Evolutionary conservation across 441 rosid species (phyloP).

Genomic region (Pelargonium australe): DNA sequence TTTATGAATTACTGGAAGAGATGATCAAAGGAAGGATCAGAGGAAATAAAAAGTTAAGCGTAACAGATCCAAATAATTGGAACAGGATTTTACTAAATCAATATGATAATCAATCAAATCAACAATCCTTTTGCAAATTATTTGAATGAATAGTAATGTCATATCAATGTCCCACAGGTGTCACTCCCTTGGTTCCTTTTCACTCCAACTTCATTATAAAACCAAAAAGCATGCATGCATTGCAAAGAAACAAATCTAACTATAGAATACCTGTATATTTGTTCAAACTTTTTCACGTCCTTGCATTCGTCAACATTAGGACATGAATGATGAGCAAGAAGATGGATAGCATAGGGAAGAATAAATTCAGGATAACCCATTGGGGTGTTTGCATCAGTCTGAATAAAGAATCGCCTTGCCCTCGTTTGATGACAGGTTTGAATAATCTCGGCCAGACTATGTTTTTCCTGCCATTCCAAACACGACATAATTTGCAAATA

Average conservation of each 20-base stretch:
- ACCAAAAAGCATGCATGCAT: conserved; percentile 8
- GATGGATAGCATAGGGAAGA: conserved; percentile 72
- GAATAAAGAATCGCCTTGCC: conserved; percentile 65
- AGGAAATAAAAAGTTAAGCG: neutral
- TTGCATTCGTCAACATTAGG: conserved; percentile 77
- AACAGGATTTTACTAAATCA: neutral
- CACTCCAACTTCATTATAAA: neutral
- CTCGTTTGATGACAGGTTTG: conserved; percentile 83
- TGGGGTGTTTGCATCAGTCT: conserved; percentile 56
- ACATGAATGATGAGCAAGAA: conserved; percentile 86
- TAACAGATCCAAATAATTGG: neutral
- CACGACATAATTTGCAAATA: neutral
- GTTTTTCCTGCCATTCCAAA: conserved; percentile 73
- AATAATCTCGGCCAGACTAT: conserved; percentile 73
- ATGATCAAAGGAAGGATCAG: neutral
- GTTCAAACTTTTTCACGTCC: conserved; percentile 81
- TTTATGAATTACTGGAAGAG: neutral
- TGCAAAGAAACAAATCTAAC: conserved; percentile 12
- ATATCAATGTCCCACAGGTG: neutral
- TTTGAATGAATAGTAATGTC: neutral
- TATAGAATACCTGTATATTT: conserved; percentile 55
- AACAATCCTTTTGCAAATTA: neutral
- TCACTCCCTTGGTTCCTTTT: neutral
- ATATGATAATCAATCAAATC: neutral
- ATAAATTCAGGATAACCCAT: conserved; percentile 60